phyloP scores from a whole-genome alignment of 331 rosid species.

The Rosa hybrid region DNA sequence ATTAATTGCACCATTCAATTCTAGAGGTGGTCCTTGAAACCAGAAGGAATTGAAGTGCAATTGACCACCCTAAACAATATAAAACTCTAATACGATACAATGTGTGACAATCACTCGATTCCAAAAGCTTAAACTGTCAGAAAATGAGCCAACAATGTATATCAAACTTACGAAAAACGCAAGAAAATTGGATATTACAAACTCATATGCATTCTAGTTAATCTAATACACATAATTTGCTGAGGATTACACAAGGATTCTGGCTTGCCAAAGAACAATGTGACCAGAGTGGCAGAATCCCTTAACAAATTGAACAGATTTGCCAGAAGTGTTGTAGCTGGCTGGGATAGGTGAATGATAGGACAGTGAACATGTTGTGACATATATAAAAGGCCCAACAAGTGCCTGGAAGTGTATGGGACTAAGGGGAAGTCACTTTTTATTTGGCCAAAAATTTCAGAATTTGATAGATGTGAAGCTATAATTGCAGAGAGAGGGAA shows the following conservation, averaged over 20 bases:
- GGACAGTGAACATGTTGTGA: conserved; percentile 27
- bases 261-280: background rate
- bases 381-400: conserved; percentile 12
- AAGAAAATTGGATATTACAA: background rate
- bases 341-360: conserved; percentile 39
- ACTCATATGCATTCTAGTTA: background rate
- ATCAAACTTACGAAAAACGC: background rate
- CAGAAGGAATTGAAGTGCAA: background rate
- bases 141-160: background rate
- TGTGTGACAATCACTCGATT: background rate
- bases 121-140: fast-evolving
- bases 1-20: conserved; percentile 17
- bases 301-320: conserved; percentile 30
- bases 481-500: background rate
- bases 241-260: background rate
- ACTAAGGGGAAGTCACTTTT: background rate
- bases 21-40: conserved; percentile 30
- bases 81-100: background rate
- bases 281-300: background rate
- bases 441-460: conserved; percentile 7
- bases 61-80: background rate
- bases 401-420: background rate
- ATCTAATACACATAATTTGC: background rate
- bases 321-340: conserved; percentile 62
- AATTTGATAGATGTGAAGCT: conserved; percentile 6